A percentile compares a stretch with the other conserved stretches of the same genome.
phyloP scores from a whole-genome alignment of 208 protist species.

The Zelonia costaricensis region DNA sequence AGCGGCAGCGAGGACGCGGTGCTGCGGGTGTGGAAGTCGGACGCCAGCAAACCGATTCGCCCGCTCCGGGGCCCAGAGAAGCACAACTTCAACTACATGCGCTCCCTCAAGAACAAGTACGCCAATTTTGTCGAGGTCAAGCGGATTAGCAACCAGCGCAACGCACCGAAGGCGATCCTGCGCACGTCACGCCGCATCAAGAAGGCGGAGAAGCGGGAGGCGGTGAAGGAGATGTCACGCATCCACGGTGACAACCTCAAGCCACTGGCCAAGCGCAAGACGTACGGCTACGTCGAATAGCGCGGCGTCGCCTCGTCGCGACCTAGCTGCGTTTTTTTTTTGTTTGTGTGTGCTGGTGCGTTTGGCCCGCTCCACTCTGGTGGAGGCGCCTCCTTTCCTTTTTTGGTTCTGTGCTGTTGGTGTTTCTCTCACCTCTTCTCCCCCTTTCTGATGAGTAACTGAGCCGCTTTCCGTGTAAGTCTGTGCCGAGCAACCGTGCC shows the following conservation, averaged over 20 bases:
- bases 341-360: background rate
- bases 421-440: too few relatives aligned
- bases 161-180: slow-evolving; percentile 84
- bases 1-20: slow-evolving; percentile 97
- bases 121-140: slow-evolving; percentile 85
- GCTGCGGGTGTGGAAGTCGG: slow-evolving; percentile 96
- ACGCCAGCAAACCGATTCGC: slow-evolving; percentile 90
- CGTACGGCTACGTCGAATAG: slow-evolving; percentile 84
- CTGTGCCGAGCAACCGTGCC: too few relatives aligned
- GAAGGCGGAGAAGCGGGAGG: slow-evolving; percentile 80
- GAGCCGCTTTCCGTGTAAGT: slow-evolving; percentile 5
- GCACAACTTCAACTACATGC: slow-evolving; percentile 94
- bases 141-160: slow-evolving; percentile 88
- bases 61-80: slow-evolving; percentile 89
- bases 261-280: slow-evolving; percentile 86
- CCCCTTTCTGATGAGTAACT: background rate
- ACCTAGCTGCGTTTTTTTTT: background rate
- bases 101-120: slow-evolving; percentile 87
- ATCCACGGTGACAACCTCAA: slow-evolving; percentile 79
- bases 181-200: slow-evolving; percentile 60
- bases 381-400: too few relatives aligned
- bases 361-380: too few relatives aligned
- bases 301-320: background rate
- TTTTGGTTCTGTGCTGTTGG: too few relatives aligned
- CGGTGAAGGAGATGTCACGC: slow-evolving; percentile 87